phyloP scores from a whole-genome alignment of 2,329 filamentous ascomycete genomes.

The Botrytis deweyae region DNA sequence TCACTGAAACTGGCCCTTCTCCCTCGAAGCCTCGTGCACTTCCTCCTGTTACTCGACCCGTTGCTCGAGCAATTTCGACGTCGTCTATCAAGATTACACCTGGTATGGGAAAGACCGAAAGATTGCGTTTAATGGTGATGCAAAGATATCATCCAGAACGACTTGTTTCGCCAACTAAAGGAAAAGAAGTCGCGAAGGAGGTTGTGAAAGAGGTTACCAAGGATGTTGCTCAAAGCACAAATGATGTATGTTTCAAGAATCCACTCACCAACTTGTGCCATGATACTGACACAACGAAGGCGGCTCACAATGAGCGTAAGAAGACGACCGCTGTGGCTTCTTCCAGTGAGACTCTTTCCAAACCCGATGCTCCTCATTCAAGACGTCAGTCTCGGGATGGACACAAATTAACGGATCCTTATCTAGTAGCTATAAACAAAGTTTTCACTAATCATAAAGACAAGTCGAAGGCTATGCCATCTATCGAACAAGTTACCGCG shows the following conservation, averaged over 20 bases:
- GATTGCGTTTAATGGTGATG: neutral
- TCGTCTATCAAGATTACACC: neutral
- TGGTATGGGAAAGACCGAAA: neutral
- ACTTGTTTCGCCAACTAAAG: neutral
- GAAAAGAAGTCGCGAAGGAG: neutral
- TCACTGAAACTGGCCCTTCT: neutral
- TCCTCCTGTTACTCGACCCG: neutral
- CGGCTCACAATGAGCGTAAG: conserved; percentile 3
- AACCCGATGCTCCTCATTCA: conserved; percentile 11
- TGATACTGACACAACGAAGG: neutral
- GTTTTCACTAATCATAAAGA: conserved; percentile 18
- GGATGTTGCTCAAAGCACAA: neutral
- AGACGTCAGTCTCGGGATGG: conserved; percentile 2
- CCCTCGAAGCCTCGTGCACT: neutral
- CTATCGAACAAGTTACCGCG: conserved; percentile 16
- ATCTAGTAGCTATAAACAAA: conserved; percentile 22
- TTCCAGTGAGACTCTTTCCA: conserved; percentile 18
- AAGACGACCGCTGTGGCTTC: conserved; percentile 17
- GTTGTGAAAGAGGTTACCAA: neutral
- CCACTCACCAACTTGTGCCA: neutral
- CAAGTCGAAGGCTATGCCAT: conserved; percentile 17
- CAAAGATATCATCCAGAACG: neutral
- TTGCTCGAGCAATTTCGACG: neutral
- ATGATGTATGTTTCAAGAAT: conserved; percentile 1
- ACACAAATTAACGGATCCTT: conserved; percentile 22